These are phyloP conservation scores for Zhuliangozyma parablackwelliae DNA, from an alignment of 1,139 yeast genomes.

Conservation along the genomic window DNA sequence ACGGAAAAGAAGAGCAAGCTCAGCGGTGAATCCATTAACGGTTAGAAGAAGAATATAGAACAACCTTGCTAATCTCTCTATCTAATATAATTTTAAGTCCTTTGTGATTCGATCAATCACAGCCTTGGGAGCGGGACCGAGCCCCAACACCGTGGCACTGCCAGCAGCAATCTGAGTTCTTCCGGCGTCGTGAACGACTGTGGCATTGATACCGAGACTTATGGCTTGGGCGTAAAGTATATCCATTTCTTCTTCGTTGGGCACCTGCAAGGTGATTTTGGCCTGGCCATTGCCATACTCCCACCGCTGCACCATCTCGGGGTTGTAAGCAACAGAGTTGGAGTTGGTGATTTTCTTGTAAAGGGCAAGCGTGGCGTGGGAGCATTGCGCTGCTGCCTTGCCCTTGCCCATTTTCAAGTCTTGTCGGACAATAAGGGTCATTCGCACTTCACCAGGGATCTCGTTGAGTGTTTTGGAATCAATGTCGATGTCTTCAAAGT, in stretches of 20 bases:
- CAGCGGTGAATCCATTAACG: constrained; percentile 42
- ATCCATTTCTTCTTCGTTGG: constrained; percentile 72
- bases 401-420: constrained; percentile 94
- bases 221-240: constrained; percentile 76
- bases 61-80: background rate
- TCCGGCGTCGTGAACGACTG: constrained; percentile 91
- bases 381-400: constrained; percentile 95
- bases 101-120: constrained; percentile 80
- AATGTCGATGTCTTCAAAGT: constrained; percentile 45
- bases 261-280: constrained; percentile 84
- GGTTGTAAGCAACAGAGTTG: constrained; percentile 52
- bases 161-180: constrained; percentile 95
- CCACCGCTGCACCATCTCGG: constrained; percentile 71
- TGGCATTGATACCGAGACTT: constrained; percentile 71
- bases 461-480: constrained; percentile 56
- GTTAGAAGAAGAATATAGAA: constrained; percentile 15
- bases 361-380: constrained; percentile 93
- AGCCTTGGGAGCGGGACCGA: constrained; percentile 95
- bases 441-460: constrained; percentile 73
- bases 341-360: constrained; percentile 65
- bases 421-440: constrained; percentile 85
- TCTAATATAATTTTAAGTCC: constrained; percentile 65
- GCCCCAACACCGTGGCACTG: constrained; percentile 87
- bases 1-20: constrained; percentile 38
- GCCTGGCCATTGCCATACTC: constrained; percentile 78